Conservation (phyloP, 1,139 yeast species). For the Waltiozyma sp. region DNA sequence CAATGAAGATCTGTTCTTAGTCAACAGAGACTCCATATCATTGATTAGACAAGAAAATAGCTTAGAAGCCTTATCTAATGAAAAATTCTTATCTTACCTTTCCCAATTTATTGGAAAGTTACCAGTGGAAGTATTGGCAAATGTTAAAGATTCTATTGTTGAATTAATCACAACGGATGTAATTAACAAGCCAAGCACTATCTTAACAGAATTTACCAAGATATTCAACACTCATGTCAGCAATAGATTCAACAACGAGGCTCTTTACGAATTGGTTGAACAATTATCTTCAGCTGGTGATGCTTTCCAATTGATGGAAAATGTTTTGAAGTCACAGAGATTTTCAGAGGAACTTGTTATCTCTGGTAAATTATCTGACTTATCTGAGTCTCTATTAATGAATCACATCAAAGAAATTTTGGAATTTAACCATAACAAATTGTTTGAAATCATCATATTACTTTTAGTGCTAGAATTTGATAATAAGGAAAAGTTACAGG, state of each 20-base stretch:
- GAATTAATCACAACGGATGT: constrained; percentile 2
- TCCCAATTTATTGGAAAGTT: constrained; percentile 3
- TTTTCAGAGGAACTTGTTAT: not conserved
- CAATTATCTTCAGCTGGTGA: constrained; percentile 22
- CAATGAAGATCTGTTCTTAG: constrained; percentile 10
- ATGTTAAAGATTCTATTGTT: constrained; percentile 10
- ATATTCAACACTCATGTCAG: constrained; percentile 26
- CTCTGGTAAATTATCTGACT: constrained; percentile 6
- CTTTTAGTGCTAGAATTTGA: constrained; percentile 24
- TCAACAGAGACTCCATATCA: constrained; percentile 17
- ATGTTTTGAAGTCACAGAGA: constrained; percentile 7
- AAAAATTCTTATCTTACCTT: constrained; percentile 6
- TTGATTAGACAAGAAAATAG: constrained; percentile 19
- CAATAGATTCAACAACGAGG: constrained; percentile 20
- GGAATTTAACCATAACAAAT: constrained; percentile 17
- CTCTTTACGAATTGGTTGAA: constrained; percentile 21
- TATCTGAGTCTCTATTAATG: constrained; percentile 10
- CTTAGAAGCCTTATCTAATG: constrained; percentile 19
- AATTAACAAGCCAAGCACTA: too few relatives aligned
- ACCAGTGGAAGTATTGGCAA: constrained; percentile 13
- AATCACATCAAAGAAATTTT: constrained; percentile 17
- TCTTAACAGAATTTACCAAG: constrained; percentile 20
- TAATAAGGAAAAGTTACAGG: constrained; percentile 11
- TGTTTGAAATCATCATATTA: constrained; percentile 24
- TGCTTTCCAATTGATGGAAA: constrained; percentile 12